phyloP scores from a whole-genome alignment of 306 rosid species.

The Ziziphus jujuba region DNA sequence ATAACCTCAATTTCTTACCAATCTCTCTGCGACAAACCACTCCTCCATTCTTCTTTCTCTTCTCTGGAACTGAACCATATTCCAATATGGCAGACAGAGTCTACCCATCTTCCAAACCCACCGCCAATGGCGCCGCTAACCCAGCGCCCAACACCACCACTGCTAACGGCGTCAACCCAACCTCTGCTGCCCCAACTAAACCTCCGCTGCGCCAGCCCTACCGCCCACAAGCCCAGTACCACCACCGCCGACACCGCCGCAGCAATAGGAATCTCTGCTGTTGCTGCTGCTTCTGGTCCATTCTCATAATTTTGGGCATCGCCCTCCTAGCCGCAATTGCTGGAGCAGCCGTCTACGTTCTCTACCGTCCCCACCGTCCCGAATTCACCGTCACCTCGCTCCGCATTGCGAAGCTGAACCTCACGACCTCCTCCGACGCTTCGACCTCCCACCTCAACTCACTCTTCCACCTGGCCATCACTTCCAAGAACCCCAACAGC shows the following conservation, averaged over 20 bases:
- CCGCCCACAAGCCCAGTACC: constrained; percentile 69
- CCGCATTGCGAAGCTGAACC: constrained; percentile 76
- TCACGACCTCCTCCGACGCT: constrained; percentile 62
- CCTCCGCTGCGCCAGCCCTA: constrained; percentile 61
- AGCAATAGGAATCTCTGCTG: constrained; percentile 71
- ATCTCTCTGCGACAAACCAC: neutral
- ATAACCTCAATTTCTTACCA: neutral
- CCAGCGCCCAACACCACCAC: constrained; percentile 6
- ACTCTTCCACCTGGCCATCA: constrained; percentile 70
- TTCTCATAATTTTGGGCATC: constrained; percentile 47
- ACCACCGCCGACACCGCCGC: constrained; percentile 52
- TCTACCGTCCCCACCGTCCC: constrained; percentile 88
- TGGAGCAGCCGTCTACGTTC: constrained; percentile 73
- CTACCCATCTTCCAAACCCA: constrained; percentile 57
- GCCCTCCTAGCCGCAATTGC: constrained; percentile 71
- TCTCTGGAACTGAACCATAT: neutral
- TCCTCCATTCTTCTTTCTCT: neutral
- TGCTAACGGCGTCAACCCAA: constrained; percentile 36
- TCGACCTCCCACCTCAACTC: constrained; percentile 68
- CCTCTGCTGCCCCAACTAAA: constrained; percentile 43
- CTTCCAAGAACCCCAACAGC: constrained; percentile 74
- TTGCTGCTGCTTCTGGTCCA: constrained; percentile 93
- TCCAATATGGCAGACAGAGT: constrained; percentile 58
- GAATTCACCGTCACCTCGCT: constrained; percentile 80
- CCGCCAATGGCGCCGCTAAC: constrained; percentile 27